These are phyloP conservation scores for Boletus barrowsii DNA, from an alignment of 768 basidiomycete species.

Conservation along the genomic window DNA sequence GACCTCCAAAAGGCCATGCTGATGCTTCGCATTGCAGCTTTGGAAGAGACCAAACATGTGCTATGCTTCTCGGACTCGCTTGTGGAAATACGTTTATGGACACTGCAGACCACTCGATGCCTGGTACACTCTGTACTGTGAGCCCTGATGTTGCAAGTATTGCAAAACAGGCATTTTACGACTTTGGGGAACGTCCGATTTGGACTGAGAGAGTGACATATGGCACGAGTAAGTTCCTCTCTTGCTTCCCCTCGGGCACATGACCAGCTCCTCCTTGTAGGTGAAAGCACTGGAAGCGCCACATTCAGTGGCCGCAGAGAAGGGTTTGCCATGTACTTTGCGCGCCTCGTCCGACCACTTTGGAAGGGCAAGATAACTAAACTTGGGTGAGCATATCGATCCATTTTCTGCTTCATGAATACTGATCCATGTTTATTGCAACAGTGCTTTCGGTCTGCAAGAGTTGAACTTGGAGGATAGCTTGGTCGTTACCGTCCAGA, in stretches of 20 bases:
- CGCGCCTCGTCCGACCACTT: constrained; percentile 78
- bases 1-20: not conserved
- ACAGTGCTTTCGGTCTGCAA: constrained; percentile 45
- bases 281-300: constrained; percentile 67
- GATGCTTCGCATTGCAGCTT: constrained; percentile 49
- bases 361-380: constrained; percentile 83
- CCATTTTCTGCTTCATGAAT: not conserved
- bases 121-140: constrained; percentile 47
- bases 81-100: constrained; percentile 81
- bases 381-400: constrained; percentile 43
- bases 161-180: constrained; percentile 85
- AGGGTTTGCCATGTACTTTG: constrained; percentile 83
- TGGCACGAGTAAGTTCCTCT: constrained; percentile 55
- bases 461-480: constrained; percentile 63
- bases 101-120: constrained; percentile 43
- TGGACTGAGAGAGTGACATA: constrained; percentile 79
- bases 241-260: not conserved
- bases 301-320: constrained; percentile 87
- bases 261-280: constrained; percentile 30
- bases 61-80: constrained; percentile 86
- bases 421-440: not conserved
- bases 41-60: constrained; percentile 88
- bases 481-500: constrained; percentile 66
- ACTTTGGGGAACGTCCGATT: constrained; percentile 79
- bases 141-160: constrained; percentile 62